A percentile compares a stretch with the other conserved stretches of the same genome.
Evolutionary conservation across 768 basidiomycete genomes (phyloP).

Genomic region (Pleurotus giganteus): DNA sequence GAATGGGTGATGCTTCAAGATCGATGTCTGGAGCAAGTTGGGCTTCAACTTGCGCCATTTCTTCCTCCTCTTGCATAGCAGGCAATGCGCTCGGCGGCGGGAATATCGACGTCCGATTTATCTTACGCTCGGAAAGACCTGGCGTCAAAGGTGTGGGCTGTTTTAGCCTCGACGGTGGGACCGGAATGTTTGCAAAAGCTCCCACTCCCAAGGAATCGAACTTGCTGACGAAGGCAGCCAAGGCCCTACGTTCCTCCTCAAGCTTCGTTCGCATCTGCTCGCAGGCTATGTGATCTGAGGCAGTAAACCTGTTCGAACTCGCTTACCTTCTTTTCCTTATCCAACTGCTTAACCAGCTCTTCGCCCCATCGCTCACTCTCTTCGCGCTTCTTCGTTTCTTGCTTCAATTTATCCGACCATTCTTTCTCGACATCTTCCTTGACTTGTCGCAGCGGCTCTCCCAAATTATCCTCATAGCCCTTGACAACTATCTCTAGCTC

Average conservation of each 20-base stretch:
- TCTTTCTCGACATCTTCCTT: constrained; percentile 75
- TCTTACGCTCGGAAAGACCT: constrained; percentile 46
- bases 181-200: constrained; percentile 21
- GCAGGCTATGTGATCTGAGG: constrained; percentile 5
- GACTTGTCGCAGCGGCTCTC: constrained; percentile 62
- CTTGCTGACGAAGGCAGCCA: constrained; percentile 78
- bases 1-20: constrained; percentile 50
- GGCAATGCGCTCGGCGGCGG: constrained; percentile 1
- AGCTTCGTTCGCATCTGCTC: constrained; percentile 54
- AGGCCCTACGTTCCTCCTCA: constrained; percentile 75
- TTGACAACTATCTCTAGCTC: constrained; percentile 73
- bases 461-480: constrained; percentile 73
- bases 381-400: constrained; percentile 56
- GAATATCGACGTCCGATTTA: constrained; percentile 22
- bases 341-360: constrained; percentile 72
- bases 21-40: constrained; percentile 26
- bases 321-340: constrained; percentile 72
- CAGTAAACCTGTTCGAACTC: background rate
- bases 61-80: constrained; percentile 11
- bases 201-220: constrained; percentile 73
- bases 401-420: constrained; percentile 59
- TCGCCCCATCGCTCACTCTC: constrained; percentile 73
- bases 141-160: constrained; percentile 49
- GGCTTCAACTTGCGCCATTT: constrained; percentile 20
- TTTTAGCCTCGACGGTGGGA: constrained; percentile 39